phyloP scores from a whole-genome alignment of 1,284 basidiomycete genomes.

The Gomphus bonarii region DNA sequence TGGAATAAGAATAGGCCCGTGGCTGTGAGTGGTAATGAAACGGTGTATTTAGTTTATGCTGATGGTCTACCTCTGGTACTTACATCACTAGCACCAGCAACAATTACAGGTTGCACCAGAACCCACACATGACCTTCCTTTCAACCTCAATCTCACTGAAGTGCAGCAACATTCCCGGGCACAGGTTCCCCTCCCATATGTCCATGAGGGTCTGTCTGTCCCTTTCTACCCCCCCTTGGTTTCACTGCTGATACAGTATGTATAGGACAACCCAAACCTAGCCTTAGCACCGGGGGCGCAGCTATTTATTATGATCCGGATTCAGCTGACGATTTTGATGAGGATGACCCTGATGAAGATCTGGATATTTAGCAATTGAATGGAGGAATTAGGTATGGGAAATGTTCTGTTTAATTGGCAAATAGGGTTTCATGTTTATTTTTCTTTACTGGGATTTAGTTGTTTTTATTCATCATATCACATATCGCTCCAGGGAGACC shows the following conservation, averaged over 20 bases:
- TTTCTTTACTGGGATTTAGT: too few species aligned
- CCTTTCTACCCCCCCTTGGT: not conserved
- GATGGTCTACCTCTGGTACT: not conserved
- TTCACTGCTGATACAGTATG: slow-evolving; percentile 6
- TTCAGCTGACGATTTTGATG: slow-evolving; percentile 81
- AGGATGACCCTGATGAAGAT: slow-evolving; percentile 86
- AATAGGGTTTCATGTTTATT: too few species aligned
- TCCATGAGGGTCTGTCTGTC: slow-evolving; percentile 53
- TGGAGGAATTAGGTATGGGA: not conserved
- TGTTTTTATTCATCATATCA: too few species aligned
- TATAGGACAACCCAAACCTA: slow-evolving; percentile 1
- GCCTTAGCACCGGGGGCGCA: slow-evolving; percentile 17
- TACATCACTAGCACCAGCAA: not conserved
- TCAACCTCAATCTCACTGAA: slow-evolving; percentile 79
- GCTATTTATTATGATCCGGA: slow-evolving; percentile 71
- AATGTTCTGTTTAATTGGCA: not conserved
- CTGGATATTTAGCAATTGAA: slow-evolving; percentile 50
- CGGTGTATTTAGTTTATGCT: not conserved
- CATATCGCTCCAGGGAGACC: too few species aligned
- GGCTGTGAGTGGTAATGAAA: slow-evolving; percentile 15
- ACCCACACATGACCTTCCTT: slow-evolving; percentile 60
- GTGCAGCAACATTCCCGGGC: slow-evolving; percentile 74
- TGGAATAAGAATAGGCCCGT: slow-evolving; percentile 28
- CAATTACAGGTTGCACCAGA: slow-evolving; percentile 31
- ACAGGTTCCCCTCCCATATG: slow-evolving; percentile 79